Percentiles rank a stretch among this genome's conserved stretches.
phyloP scores from a whole-genome alignment of 2,329 filamentous ascomycete genomes.

The Aspergillaceae sp. region DNA sequence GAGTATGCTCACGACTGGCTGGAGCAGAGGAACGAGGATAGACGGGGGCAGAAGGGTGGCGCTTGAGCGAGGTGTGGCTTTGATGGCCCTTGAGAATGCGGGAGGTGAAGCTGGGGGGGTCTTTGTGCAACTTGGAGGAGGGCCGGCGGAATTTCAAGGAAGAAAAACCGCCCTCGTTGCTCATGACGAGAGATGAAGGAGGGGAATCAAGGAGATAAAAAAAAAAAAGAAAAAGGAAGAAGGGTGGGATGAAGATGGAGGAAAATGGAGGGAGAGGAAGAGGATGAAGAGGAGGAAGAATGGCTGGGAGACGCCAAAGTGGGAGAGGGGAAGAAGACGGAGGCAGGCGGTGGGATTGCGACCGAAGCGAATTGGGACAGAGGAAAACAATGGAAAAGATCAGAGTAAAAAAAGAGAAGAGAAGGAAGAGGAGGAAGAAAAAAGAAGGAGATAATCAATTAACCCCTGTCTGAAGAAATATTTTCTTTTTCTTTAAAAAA shows the following conservation, averaged over 20 bases:
- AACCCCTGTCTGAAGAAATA: too few relatives aligned
- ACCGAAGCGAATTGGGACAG: not conserved
- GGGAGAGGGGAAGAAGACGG: not conserved
- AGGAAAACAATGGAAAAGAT: not conserved
- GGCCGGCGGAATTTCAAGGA: constrained; percentile 32
- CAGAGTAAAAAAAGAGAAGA: not conserved
- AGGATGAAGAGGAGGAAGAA: not conserved
- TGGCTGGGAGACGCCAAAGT: not conserved
- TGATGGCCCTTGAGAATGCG: constrained; percentile 36
- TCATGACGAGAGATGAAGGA: constrained; percentile 25
- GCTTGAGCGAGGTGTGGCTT: constrained; percentile 36
- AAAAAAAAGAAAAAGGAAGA: constrained; percentile 2
- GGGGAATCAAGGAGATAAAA: constrained; percentile 6
- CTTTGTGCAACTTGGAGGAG: constrained; percentile 39
- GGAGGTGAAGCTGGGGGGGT: constrained; percentile 34
- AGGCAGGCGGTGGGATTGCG: not conserved
- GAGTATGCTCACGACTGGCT: constrained; percentile 33
- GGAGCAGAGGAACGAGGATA: constrained; percentile 36
- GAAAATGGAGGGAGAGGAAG: not conserved
- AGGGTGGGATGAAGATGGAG: constrained; percentile 1
- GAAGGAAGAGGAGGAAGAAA: not conserved
- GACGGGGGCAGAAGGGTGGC: constrained; percentile 40
- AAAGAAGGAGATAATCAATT: too few relatives aligned
- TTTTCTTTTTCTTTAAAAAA: too few relatives aligned
- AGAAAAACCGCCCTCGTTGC: constrained; percentile 25